These are phyloP conservation scores for Leishmania major DNA, from an alignment of 208 protist species.

Conservation along the genomic window DNA sequence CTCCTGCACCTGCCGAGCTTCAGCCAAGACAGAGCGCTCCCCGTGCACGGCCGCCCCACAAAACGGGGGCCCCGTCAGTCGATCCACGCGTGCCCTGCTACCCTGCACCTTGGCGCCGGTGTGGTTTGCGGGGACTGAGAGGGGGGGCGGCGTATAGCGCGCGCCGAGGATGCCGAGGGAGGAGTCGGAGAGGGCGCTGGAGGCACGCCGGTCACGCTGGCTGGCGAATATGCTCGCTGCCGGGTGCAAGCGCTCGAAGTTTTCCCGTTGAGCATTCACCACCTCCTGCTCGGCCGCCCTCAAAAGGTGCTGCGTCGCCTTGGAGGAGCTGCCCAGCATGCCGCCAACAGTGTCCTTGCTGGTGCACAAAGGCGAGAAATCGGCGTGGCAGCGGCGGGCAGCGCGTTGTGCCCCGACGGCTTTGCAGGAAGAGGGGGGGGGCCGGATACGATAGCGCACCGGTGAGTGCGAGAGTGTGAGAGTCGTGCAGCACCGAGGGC, in stretches of 20 bases:
- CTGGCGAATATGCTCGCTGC: not conserved
- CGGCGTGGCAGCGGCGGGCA: not conserved
- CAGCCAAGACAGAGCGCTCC: slow-evolving; percentile 26
- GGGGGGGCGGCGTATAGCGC: not conserved
- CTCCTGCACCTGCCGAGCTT: slow-evolving; percentile 37
- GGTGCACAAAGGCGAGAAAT: not conserved
- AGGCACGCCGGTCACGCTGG: not conserved
- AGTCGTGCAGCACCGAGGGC: not conserved
- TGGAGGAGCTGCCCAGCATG: slow-evolving; percentile 9
- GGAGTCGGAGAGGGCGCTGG: slow-evolving; percentile 23
- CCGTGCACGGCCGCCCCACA: slow-evolving; percentile 12
- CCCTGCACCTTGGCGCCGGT: not conserved
- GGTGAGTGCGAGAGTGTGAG: not conserved
- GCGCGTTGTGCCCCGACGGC: not conserved
- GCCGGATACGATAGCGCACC: not conserved
- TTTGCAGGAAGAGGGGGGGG: not conserved
- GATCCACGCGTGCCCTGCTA: slow-evolving; percentile 3
- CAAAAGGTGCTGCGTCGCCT: not conserved
- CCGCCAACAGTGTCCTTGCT: not conserved
- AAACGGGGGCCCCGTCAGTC: slow-evolving; percentile 27
- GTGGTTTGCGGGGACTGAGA: not conserved
- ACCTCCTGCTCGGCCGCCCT: slow-evolving; percentile 9
- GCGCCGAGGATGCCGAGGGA: slow-evolving; percentile 1
- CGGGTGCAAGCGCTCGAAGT: slow-evolving; percentile 19
- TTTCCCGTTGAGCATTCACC: slow-evolving; percentile 22